Evolutionary conservation across 805 yeast species (phyloP).

Genomic region (Wickerhamiella bombiphila): DNA sequence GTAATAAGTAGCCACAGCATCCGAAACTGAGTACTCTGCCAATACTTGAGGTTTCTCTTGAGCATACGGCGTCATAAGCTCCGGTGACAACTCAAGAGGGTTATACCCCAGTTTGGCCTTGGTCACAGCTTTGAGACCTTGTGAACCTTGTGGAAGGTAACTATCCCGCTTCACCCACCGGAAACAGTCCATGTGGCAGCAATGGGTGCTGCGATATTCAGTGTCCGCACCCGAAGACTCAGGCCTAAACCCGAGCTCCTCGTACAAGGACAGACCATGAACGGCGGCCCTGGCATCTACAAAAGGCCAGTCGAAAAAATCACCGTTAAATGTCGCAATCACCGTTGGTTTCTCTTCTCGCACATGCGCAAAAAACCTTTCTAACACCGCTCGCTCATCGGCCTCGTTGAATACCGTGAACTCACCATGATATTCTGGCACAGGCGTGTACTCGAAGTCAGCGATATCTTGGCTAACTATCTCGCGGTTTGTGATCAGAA

Average conservation of each 20-base stretch:
- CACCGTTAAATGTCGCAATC: constrained; percentile 97
- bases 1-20: constrained; percentile 97
- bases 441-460: constrained; percentile 95
- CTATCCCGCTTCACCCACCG: constrained; percentile 98
- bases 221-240: constrained; percentile 72
- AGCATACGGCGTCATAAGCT: constrained; percentile 96
- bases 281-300: constrained; percentile 75
- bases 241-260: constrained; percentile 84
- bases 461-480: constrained; percentile 89
- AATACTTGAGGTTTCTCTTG: constrained; percentile 80
- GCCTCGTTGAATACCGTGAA: constrained; percentile 84
- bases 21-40: constrained; percentile 96
- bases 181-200: constrained; percentile 94
- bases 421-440: constrained; percentile 83
- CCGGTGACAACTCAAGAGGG: constrained; percentile 95
- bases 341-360: constrained; percentile 84
- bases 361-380: constrained; percentile 77
- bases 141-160: constrained; percentile 95
- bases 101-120: constrained; percentile 90
- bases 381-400: constrained; percentile 61
- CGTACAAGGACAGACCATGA: constrained; percentile 77
- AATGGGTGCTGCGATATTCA: constrained; percentile 81
- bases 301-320: constrained; percentile 98
- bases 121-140: constrained; percentile 95
- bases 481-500: constrained; percentile 81